Base-by-base conservation (phyloP, 768 basidiomycete species). In the Candolleomyces eurysporus region DNA sequence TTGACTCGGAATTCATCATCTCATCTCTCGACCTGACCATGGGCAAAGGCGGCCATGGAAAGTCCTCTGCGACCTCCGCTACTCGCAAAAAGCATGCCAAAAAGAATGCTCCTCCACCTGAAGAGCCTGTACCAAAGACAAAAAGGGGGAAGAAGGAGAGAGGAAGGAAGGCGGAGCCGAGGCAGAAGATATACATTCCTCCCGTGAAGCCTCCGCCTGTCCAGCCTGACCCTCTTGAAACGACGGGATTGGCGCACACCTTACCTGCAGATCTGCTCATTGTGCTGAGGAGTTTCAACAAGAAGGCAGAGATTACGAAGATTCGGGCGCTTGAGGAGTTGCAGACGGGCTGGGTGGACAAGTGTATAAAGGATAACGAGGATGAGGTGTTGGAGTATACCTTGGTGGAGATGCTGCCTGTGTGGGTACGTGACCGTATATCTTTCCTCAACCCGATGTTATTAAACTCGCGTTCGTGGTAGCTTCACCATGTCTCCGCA, bases 41-140 rank as follows among this genome's bases (percentile, higher is more conserved):
- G 79, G 76, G 72, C 56, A 80, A 79, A 62, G 73, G 76, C 31
- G 45, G 51, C 10, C 75, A 75, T 48, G 68, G 74, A 17, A 93
- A 91, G 69, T 91, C 90, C 3, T 96, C 93, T 4, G 94, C 94
- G 22, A 81, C 87, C 0, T 87, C 92, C 0, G 92, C 78, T 5
- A 98, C 96, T 9, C 86, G 95, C 62, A 97, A 96, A 80, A 98
- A 97, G 74, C 92, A 96, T 71, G 91, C 91, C 16, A 85, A 89
- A 62, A 95, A 91, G 69, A 89, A 94, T 72, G 91, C 91, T 16
- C 81, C 68, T 54, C 71, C 71, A 9, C 66, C 72, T 39, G 78
- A 79, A 45, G 78, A 79, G 17, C 71, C 76, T 7, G 60, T 72
- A 16, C 68, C 69, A 11, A 48, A 40, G 32, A 61, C 60, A 40